Base-by-base conservation (phyloP, 140 eudicot genomes). In the Cichorium intybus region DNA sequence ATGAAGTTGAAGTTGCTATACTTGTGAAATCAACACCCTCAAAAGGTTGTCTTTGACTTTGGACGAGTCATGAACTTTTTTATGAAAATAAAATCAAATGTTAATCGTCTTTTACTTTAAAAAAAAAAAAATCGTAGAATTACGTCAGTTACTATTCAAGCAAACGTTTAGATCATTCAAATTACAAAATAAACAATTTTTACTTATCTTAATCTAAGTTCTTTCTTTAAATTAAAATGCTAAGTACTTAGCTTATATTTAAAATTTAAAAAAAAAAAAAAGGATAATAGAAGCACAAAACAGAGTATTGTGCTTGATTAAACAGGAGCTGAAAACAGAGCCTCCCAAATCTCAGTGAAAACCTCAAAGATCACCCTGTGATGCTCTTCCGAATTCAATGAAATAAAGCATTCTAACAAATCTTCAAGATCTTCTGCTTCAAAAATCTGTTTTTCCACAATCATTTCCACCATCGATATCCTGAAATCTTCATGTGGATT, bases 391-490 rank as follows among this genome's bases (percentile, higher is more conserved):
- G 92, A 75, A 74, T 88, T 88, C 20, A 88, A 76, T 2, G 83
- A 82, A 24, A 88, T 64, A 69, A 88, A 88, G 37, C 81, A 72
- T 26, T 72, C 75, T 74, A 88, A 55, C 59, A 88, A 56, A 4
- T 72, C 29, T 28, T 73, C 79, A 43, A 88, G 70, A 20, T 82
- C 96, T 1, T 79, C 69, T 0, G 68, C 85, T 3, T 75, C 79
- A 51, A 79, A 85, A 0, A 88, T 85, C 75, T 82, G 80, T 68
- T 66, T 80, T 71, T 85, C 94, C 6, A 85, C 68, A 9, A 88
- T 88, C 96, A 88, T 88, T 62, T 88, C 96, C 84, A 85, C 87
- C 96, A 88, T 88, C 22, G 96, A 88, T 5, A 70, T 67, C 78
- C 83, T 79, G 63, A 88, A 88, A 75, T 88, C 96, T 55, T 50